Percentiles rank a stretch among this genome's conserved stretches.
Conservation (phyloP, 2,329 filamentous ascomycete species). For the Colletotrichum falcatum region DNA sequence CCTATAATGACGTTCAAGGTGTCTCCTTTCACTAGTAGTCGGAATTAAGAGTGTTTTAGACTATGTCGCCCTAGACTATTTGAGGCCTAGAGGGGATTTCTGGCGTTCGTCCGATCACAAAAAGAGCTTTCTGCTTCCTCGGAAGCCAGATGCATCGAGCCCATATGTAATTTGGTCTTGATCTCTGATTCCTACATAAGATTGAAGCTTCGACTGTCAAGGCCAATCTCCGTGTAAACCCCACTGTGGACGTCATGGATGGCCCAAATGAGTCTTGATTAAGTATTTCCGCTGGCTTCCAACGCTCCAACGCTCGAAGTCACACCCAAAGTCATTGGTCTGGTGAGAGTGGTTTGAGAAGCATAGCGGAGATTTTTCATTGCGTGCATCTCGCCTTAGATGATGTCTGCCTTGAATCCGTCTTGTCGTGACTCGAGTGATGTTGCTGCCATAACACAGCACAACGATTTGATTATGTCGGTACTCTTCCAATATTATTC, state of each 20-base stretch:
- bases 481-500: too few relatives aligned
- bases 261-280: too few relatives aligned
- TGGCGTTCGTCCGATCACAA: background rate
- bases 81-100: background rate
- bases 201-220: background rate
- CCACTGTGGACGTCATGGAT: background rate
- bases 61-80: conserved; percentile 10
- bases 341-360: too few relatives aligned
- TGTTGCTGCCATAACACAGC: too few relatives aligned
- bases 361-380: too few relatives aligned
- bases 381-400: too few relatives aligned
- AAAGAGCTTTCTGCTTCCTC: background rate
- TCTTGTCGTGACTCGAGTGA: too few relatives aligned
- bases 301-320: too few relatives aligned
- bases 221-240: background rate
- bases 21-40: conserved; percentile 8
- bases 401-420: too few relatives aligned
- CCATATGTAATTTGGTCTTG: background rate
- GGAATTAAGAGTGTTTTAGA: background rate
- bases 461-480: too few relatives aligned
- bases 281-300: too few relatives aligned
- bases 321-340: too few relatives aligned
- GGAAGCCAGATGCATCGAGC: background rate
- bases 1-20: background rate
- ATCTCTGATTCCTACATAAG: background rate